Base-by-base conservation (phyloP, 192 early-diverging fungal species). In the Entophlyctis helioformis region DNA sequence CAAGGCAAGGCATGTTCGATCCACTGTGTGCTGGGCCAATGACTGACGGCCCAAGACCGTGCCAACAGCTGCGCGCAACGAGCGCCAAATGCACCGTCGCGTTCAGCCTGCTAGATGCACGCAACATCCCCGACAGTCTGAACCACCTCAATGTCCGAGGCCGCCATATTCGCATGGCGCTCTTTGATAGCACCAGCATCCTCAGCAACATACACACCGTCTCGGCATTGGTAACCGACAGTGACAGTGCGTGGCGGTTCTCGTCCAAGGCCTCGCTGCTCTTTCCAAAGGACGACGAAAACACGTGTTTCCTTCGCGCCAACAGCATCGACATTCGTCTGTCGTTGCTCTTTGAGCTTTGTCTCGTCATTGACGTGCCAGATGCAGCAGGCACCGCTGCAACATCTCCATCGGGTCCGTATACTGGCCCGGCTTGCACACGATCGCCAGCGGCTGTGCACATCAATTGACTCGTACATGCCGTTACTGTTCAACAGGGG, bases 181-280 rank as follows among this genome's bases (percentile, higher is more conserved):
- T 74, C 13, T 70, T 70, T 41, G 60, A 67, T 44, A 60, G 59
- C 26, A 38, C 47, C 4, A 22, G 44, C 13, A 46, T 74, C 27
- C 32, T 64, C 13, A 63, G 67, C 54, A 74, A 74, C 44, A 63
- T 74, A 22, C 71, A 74, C 40, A 39, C 46, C 13, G 46, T 74
- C 19, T 59, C 59, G 12, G 71, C 64, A 21, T 34, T 50, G 9
- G 22, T 57, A 19, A 16, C 49, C 1, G 66, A 69, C 16, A 21
- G 48, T 24, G 39, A 42, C 6, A 42, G 50, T 27, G 28, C 36
- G n/a, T 73, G 71, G 71, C 28, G 42, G 24, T 73, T 73, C 44
- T 59, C 63, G 8, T 23, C 48, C 33, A 72, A 72, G 58, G 66
- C 63, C 11, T 67, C 63, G 4, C 36, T 73, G 5, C 42, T 74